Percentiles rank a stretch among this genome's conserved stretches.
Evolutionary conservation across 192 early-diverging fungal species (phyloP).

Genomic region (Coemansia sp.): DNA sequence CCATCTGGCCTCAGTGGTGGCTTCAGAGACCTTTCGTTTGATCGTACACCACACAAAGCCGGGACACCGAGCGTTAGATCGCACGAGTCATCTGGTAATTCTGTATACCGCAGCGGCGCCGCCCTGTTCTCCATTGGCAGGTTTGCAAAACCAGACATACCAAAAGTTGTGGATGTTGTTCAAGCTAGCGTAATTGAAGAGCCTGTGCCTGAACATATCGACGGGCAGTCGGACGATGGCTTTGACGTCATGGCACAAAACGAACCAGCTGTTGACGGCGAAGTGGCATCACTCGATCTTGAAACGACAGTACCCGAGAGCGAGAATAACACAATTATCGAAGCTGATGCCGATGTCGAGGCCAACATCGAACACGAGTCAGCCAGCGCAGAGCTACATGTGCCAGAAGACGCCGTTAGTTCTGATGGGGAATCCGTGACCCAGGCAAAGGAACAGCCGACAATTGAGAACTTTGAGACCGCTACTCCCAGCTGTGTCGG

Average conservation of each 20-base stretch:
- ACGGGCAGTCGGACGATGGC: not conserved
- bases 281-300: not conserved
- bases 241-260: not conserved
- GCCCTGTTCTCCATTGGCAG: constrained; percentile 23
- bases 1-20: not conserved
- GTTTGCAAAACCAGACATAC: not conserved
- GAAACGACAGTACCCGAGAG: not conserved
- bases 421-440: not conserved
- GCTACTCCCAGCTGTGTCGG: not conserved
- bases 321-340: not conserved
- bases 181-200: not conserved
- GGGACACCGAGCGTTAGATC: not conserved
- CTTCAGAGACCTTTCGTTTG: not conserved
- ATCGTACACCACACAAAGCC: not conserved
- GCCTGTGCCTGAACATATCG: not conserved
- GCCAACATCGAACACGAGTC: not conserved
- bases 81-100: not conserved
- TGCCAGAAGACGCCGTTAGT: not conserved
- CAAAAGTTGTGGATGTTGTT: not conserved
- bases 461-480: not conserved
- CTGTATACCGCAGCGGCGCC: constrained; percentile 34
- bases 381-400: not conserved
- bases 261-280: not conserved
- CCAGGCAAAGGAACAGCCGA: not conserved
- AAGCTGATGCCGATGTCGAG: not conserved